Base-by-base conservation (phyloP, 495 filamentous ascomycete species). In the Xylaria nigripes region DNA sequence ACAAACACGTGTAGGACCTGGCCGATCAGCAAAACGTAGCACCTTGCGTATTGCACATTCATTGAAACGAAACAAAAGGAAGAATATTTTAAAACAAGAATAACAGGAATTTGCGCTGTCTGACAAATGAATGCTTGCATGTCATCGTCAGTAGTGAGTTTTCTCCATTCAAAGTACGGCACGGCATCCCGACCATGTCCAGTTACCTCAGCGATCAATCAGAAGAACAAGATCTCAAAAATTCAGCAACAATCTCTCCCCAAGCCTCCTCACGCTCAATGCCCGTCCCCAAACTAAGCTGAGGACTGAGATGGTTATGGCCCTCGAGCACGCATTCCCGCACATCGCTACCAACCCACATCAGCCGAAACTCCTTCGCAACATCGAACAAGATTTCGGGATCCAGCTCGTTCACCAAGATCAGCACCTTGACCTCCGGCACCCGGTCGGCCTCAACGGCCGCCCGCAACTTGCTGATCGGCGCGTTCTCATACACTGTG, bases 261-360 rank as follows among this genome's bases (percentile, higher is more conserved):
- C 70, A 75, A 29, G 63, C 62, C 58, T 75, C 72, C 22, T 69
- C 72, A 22, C 59, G 58, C 55, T 61, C 66, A 46, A 71, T 66
- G 0, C 71, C 70, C 23, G 67, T 72, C 36, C 65, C 51, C 2
- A 75, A 48, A 2, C 56, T 60, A 15, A 63, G 45, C 19, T 67
- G 68, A 5, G 72, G 72, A 51, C 68, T 72, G 18, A 75, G 69
- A 55, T 75, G 72, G 51, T 76, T 76, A 52, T 76, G 71, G 0
- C 72, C 71, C 16, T 65, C 56, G 9, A 74, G 58, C 36, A 59
- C 50, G 27, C 63, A 54, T 16, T 57, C 63, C 22, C 61, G 61
- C 22, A 70, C 54, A 36, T 67, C 68, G 1, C 48, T 59, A 16
- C 45, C 52, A 38, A 42, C 45, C 63, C 69, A 71, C 54, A 51